These are phyloP conservation scores for Geotrichum candidum DNA, from an alignment of 1,139 yeast species.

Conservation along the genomic window DNA sequence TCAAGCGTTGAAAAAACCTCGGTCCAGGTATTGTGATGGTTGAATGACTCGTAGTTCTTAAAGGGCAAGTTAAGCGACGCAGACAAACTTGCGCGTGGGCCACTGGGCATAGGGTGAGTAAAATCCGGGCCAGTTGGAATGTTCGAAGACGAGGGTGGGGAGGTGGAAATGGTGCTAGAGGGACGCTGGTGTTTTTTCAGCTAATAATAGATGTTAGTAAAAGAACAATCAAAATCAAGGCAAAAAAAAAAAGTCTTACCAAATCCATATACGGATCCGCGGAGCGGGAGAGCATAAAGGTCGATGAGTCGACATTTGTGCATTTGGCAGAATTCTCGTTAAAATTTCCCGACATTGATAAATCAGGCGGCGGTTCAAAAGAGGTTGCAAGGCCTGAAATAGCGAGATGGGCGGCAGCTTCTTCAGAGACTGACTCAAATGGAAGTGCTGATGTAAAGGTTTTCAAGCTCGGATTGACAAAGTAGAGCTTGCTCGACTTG, in stretches of 20 bases:
- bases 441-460: conserved; percentile 26
- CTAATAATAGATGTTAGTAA: conserved; percentile 2
- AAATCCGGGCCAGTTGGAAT: conserved; percentile 14
- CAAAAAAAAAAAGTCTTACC: conserved; percentile 17
- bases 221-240: neutral
- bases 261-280: conserved; percentile 22
- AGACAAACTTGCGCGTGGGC: conserved; percentile 9
- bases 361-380: conserved; percentile 12
- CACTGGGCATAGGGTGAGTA: conserved; percentile 5
- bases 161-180: conserved; percentile 4
- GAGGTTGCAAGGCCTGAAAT: conserved; percentile 1
- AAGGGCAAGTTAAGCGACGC: conserved; percentile 17
- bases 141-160: conserved; percentile 3
- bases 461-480: conserved; percentile 25
- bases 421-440: conserved; percentile 22
- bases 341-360: conserved; percentile 4
- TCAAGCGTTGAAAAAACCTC: conserved; percentile 19
- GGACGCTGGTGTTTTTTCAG: conserved; percentile 14
- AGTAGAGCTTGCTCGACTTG: conserved; percentile 27
- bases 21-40: conserved; percentile 20
- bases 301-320: conserved; percentile 8
- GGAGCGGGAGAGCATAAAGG: conserved; percentile 10
- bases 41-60: conserved; percentile 12
- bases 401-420: conserved; percentile 12
- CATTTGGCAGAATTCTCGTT: conserved; percentile 1